Percentiles rank a stretch among this genome's conserved stretches.
Evolutionary conservation across 179 eudicot genomes (phyloP).

Genomic region (Beta macrorhiza): DNA sequence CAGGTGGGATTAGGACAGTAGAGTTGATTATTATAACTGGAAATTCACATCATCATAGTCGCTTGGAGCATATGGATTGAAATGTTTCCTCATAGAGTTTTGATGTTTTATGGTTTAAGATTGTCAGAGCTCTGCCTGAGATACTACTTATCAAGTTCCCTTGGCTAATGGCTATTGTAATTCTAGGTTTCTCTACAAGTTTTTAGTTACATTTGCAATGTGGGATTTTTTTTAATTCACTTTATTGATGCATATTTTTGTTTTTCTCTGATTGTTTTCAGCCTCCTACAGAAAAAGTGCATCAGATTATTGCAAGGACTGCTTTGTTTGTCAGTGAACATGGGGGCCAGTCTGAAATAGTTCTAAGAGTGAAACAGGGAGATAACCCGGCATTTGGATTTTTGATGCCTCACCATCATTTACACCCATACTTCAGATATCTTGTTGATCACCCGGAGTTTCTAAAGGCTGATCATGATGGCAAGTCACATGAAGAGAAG

Average conservation of each 20-base stretch:
- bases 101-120: conserved; percentile 41
- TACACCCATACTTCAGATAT: conserved; percentile 89
- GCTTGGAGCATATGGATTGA: conserved; percentile 51
- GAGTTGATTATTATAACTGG: conserved; percentile 46
- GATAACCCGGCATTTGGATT: conserved; percentile 96
- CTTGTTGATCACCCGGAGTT: conserved; percentile 78
- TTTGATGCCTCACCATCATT: conserved; percentile 91
- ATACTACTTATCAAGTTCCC: conserved; percentile 31
- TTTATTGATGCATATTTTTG: conserved; percentile 31
- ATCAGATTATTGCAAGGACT: conserved; percentile 96
- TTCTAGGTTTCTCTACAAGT: conserved; percentile 19
- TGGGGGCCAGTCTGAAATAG: conserved; percentile 95
- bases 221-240: conserved; percentile 1
- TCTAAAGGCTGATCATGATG: conserved; percentile 52
- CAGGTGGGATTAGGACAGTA: conserved; percentile 97
- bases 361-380: conserved; percentile 92
- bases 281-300: conserved; percentile 90
- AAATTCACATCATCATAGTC: conserved; percentile 45
- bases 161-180: conserved; percentile 10
- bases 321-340: conserved; percentile 76
- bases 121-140: conserved; percentile 33
- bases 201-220: neutral
- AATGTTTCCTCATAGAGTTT: conserved; percentile 38
- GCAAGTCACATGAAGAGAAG: conserved; percentile 41
- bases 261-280: conserved; percentile 39